These are phyloP conservation scores for Cryptosporidium sp. DNA, from an alignment of 169 alveolate genomes.

Conservation along the genomic window DNA sequence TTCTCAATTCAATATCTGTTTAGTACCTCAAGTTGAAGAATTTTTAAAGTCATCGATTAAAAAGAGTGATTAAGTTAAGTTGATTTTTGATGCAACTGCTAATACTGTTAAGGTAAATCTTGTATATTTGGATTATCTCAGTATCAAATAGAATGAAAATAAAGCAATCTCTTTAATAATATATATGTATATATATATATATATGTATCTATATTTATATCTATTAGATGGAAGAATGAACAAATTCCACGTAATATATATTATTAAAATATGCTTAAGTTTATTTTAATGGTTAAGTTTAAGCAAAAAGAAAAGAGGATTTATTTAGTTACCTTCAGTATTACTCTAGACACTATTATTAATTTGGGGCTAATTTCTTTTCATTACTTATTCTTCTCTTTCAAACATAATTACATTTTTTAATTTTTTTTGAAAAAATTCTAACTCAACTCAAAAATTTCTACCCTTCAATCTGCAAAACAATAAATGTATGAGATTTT, in stretches of 20 bases:
- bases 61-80: background rate
- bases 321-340: background rate
- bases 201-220: too few relatives aligned
- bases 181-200: background rate
- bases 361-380: background rate
- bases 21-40: conserved; percentile 22
- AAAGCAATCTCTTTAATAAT: background rate
- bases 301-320: background rate
- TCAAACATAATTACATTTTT: too few relatives aligned
- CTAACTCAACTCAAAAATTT: too few relatives aligned
- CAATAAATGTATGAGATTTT: too few relatives aligned
- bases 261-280: background rate
- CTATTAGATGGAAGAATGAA: background rate
- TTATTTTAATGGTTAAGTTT: background rate
- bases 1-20: conserved; percentile 17
- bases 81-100: too few relatives aligned
- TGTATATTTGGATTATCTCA: background rate
- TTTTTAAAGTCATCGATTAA: conserved; percentile 5
- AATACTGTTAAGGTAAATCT: too few relatives aligned
- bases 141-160: too few relatives aligned
- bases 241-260: background rate
- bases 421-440: too few relatives aligned
- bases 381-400: too few relatives aligned
- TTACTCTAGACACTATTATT: background rate
- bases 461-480: too few relatives aligned